Evolutionary conservation across 768 basidiomycete genomes (phyloP).

Genomic region (Xanthoconium purpureum): DNA sequence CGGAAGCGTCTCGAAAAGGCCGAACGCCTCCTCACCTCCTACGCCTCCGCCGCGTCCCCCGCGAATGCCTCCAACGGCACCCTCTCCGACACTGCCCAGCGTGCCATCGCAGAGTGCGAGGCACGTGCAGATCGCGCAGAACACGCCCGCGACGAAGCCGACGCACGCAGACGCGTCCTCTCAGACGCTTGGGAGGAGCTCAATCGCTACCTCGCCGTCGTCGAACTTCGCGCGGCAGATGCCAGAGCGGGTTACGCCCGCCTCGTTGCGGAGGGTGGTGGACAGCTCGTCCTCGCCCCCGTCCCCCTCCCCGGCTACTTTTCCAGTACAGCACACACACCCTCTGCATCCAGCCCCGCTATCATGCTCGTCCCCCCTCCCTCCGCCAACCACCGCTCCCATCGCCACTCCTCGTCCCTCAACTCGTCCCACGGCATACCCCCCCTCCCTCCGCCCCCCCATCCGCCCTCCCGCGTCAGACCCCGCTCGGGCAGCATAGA

Average conservation of each 20-base stretch:
- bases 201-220: conserved; percentile 42
- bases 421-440: conserved; percentile 32
- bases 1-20: conserved; percentile 52
- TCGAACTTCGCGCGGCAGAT: conserved; percentile 48
- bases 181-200: conserved; percentile 51
- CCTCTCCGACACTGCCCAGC: conserved; percentile 33
- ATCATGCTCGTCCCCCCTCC: conserved; percentile 29
- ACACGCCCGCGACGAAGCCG: conserved; percentile 52
- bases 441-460: conserved; percentile 40
- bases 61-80: conserved; percentile 17
- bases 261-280: conserved; percentile 44
- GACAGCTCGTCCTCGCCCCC: conserved; percentile 38
- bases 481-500: conserved; percentile 46
- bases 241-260: conserved; percentile 47
- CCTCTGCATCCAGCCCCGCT: conserved; percentile 23
- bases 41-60: conserved; percentile 21
- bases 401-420: conserved; percentile 23
- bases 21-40: conserved; percentile 42
- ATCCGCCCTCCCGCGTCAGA: conserved; percentile 35
- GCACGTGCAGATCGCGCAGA: conserved; percentile 50
- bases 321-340: conserved; percentile 6
- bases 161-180: conserved; percentile 43
- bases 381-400: conserved; percentile 14
- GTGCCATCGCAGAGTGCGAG: conserved; percentile 45
- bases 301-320: conserved; percentile 30